Evolutionary conservation across 371 early-diverging fungal species (phyloP).

Genomic region (Rhizopus stolonifer): DNA sequence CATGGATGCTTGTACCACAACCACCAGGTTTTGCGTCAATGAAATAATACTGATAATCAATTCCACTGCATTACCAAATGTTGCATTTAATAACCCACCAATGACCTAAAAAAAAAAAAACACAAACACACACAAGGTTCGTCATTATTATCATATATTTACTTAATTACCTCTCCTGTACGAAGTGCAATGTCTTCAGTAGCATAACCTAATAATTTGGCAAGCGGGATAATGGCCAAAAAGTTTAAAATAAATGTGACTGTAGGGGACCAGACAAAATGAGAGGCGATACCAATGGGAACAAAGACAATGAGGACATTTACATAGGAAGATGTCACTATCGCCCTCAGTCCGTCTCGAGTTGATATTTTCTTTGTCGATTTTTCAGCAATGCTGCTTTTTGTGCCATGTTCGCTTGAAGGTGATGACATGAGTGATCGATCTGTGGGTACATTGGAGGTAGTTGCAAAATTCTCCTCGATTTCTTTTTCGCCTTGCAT

Average conservation of each 20-base stretch:
- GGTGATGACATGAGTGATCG: neutral
- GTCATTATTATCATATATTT: neutral
- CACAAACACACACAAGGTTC: neutral
- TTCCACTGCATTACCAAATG: slow-evolving; percentile 88
- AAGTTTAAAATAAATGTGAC: slow-evolving; percentile 82
- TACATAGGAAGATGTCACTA: slow-evolving; percentile 58
- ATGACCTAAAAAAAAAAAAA: slow-evolving; percentile 50
- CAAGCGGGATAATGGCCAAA: slow-evolving; percentile 85
- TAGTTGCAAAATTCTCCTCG: neutral
- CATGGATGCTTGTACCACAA: slow-evolving; percentile 86
- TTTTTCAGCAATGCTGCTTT: neutral
- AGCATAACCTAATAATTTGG: slow-evolving; percentile 59
- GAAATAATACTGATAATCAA: slow-evolving; percentile 79
- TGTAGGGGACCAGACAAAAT: slow-evolving; percentile 62
- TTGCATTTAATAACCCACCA: slow-evolving; percentile 88
- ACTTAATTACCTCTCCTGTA: slow-evolving; percentile 58
- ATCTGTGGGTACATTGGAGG: slow-evolving; percentile 1
- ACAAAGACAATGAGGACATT: slow-evolving; percentile 71
- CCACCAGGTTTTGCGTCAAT: slow-evolving; percentile 67
- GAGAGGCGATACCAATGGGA: slow-evolving; percentile 76
- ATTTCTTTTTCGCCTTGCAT: neutral
- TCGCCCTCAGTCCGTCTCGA: slow-evolving; percentile 35
- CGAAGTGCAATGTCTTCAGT: slow-evolving; percentile 72
- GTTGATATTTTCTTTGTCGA: slow-evolving; percentile 10
- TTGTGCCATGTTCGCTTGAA: neutral